phyloP scores from a whole-genome alignment of 2,329 filamentous ascomycete genomes.

The Trichoderma citrinoviride region DNA sequence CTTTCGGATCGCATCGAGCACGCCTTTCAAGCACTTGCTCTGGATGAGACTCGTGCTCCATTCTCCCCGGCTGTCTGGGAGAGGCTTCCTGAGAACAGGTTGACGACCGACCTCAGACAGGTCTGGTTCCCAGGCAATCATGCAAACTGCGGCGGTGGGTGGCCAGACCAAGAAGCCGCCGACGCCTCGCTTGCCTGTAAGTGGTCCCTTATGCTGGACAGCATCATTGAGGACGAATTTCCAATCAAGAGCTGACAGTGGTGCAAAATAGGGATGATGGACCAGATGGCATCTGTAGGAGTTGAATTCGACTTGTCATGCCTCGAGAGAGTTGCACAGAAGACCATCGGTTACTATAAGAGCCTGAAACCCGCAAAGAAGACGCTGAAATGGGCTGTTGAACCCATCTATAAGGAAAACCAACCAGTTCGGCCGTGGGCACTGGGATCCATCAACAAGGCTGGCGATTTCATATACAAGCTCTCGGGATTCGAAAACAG shows the following conservation, averaged over 20 bases:
- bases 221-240: not conserved
- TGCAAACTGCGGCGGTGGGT: constrained; percentile 68
- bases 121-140: constrained; percentile 71
- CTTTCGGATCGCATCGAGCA: constrained; percentile 53
- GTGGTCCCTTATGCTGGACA: constrained; percentile 20
- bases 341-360: constrained; percentile 36
- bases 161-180: constrained; percentile 49
- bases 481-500: constrained; percentile 44
- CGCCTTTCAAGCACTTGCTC: constrained; percentile 58
- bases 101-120: constrained; percentile 46
- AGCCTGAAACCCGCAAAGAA: constrained; percentile 23
- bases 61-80: constrained; percentile 59
- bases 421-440: constrained; percentile 49
- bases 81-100: constrained; percentile 37
- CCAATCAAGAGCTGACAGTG: not conserved
- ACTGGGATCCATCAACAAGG: constrained; percentile 45
- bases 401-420: constrained; percentile 48
- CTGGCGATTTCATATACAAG: constrained; percentile 42
- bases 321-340: constrained; percentile 41
- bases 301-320: constrained; percentile 48
- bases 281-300: constrained; percentile 51
- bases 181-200: constrained; percentile 41
- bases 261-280: constrained; percentile 50
- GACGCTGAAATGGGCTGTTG: constrained; percentile 44
- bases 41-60: constrained; percentile 55